Base-by-base conservation (phyloP, 192 early-diverging fungal species). In the Linnemannia hyalina region DNA sequence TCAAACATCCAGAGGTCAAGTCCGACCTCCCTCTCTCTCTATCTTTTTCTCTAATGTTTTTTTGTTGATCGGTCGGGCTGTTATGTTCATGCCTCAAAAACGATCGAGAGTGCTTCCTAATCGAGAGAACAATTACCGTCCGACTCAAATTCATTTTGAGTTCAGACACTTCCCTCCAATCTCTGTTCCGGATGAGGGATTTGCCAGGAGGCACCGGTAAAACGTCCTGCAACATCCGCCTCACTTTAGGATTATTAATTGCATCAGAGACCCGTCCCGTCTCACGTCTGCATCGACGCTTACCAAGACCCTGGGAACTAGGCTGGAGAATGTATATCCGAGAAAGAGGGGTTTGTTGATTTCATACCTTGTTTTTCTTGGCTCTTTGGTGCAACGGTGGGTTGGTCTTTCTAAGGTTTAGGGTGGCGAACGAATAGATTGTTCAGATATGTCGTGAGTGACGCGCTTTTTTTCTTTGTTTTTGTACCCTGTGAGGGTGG, bases 161-260 rank as follows among this genome's bases (percentile, higher is more conserved):
- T 65, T 57, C 60, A 32, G 60, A 65, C 11, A 4, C 8, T 13
- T 29, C 11, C 8, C 26, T 60, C 7, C 1, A 26, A 23, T 10
- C 6, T 26, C 6, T 60, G 11, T 10, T 1, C 60, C 60, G 60
- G 60, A 65, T 32, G 26, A 65, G 60, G 29, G 60, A 63, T 63
- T 29, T 63, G 60, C 60, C 60, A 63, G 60, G 13, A 10, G 13
- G 2, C 47, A 49, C 8, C 60, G 60, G 60, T 3, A n/a, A 15
- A 63, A 63, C 0, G 18, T 3, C 4, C 18, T 18, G 44, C 49
- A 20, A 52, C 18, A 52, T 52, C 49, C 49, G 49, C 20, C 5
- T 16, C 55, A 57, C n/a, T n/a, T 57, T 57, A 65, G 1, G 60
- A 65, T 65, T 65, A 65, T 35, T 65, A 65, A 65, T 65, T 65